Evolutionary conservation across 2,329 filamentous ascomycete genomes (phyloP), one percentile per base, ranked within the genome.

Genomic region (Monosporascus sp.): DNA sequence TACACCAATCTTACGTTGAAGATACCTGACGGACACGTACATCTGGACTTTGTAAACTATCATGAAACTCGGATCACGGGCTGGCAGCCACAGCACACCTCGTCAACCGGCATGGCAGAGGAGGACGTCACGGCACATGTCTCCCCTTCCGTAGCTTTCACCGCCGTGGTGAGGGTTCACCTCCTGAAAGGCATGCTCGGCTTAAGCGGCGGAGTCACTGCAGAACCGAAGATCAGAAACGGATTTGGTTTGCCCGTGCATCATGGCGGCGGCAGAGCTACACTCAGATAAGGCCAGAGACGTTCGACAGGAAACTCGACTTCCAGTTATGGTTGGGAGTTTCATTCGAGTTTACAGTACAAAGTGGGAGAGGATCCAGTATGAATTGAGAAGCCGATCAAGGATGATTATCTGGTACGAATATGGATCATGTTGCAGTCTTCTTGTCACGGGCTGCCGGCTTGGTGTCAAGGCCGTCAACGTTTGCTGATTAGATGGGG

Each of bases 131-230:
- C 60, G 9, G 69, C 68, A 2, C 57, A 61, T 5, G 50, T 71
- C 52, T 68, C 71, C 50, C 65, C 70, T 4, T 65, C 56, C 37
- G 63, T 67, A 3, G 58, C 66, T 17, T 60, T 73, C 62, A 65
- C 73, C 54, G 60, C 78, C 62, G 53, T 78, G 59, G 51, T 72
- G 54, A 53, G 65, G 47, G 52, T 73, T 60, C 58, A 70, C 54
- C 57, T 72, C 55, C 57, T 76, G 50, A 59, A 69, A 53, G 56
- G 70, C 20, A 47, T 69, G 6, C 58, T 71, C 47, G 67, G 72
- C 55, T 63, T 72, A 35, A 71, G 67, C 18, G 65, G 66, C n/a
- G 72, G 72, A 8, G 49, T 74, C 37, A 70, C 68, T 1, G 69
- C 69, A 2, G 63, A 60, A 6, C 69, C 72, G 5, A 66, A 65